Percentiles rank a stretch among this genome's conserved stretches.
Evolutionary conservation across 106 monocot species (phyloP).

Genomic region (Dactylorhiza incarnata): DNA sequence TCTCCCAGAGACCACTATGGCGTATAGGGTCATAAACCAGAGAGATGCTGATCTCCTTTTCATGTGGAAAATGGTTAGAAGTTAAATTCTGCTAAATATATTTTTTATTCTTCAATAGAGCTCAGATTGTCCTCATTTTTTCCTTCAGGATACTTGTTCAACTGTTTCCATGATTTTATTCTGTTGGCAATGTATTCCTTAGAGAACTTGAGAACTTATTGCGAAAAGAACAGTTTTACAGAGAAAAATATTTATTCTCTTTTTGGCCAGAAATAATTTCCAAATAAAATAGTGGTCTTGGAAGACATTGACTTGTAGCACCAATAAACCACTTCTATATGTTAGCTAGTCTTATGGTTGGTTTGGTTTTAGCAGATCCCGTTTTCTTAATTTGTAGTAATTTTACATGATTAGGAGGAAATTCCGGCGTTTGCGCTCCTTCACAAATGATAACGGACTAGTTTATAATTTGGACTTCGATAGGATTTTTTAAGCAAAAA

Average conservation of each 20-base stretch:
- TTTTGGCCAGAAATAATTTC: not conserved
- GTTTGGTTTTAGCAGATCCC: not conserved
- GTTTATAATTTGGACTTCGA: not conserved
- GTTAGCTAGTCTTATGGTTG: not conserved
- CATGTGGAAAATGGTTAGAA: slow-evolving; percentile 55
- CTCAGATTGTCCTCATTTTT: not conserved
- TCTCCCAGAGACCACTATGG: not conserved
- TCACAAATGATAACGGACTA: not conserved
- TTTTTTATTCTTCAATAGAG: not conserved
- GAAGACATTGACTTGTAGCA: not conserved
- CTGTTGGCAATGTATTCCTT: not conserved
- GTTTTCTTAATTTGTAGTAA: not conserved
- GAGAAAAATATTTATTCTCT: not conserved
- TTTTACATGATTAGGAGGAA: not conserved
- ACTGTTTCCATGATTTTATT: not conserved
- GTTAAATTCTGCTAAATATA: not conserved
- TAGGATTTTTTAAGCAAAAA: too few species aligned
- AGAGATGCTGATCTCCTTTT: slow-evolving; percentile 74
- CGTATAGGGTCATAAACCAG: slow-evolving; percentile 32
- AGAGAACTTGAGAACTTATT: not conserved
- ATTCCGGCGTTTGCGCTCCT: not conserved
- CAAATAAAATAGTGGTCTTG: not conserved
- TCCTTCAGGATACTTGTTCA: not conserved
- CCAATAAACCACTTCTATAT: not conserved
- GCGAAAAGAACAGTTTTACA: not conserved